Evolutionary conservation across 768 basidiomycete species (phyloP), one percentile per base, ranked within the genome.

Genomic region (Calocybe cyanea): DNA sequence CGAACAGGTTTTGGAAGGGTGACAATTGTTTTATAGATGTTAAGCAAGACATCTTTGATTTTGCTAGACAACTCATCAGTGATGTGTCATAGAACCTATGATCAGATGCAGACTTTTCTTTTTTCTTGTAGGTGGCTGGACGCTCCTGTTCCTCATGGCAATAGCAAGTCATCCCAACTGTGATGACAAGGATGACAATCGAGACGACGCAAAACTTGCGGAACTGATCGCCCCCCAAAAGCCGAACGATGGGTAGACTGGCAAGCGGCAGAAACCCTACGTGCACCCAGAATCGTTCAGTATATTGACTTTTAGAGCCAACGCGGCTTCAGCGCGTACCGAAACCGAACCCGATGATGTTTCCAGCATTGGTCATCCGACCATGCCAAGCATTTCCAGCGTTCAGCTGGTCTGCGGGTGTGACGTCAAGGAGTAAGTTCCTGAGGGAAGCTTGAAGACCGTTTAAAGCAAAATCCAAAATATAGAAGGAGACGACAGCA

Each of bases 341-440:
- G 60, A 95, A 87, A 1, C 89, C 89, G 67, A 84, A 97, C 7
- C 96, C 96, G 52, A 97, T 63, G 39, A 98, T 95, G 60, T 96
- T 98, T 17, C 93, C 96, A n/a, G 92, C 83, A 60, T 98, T 92
- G 35, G 83, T 86, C 88, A 97, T 96, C 50, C 92, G 76, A 37
- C 94, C 88, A 51, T 97, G 93, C 93, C 95, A 99, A 25, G 96
- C 96, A 67, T 98, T 99, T 3, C 87, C 92, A n/a, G 83, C 77
- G 45, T 85, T 92, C 10, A 97, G 78, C 63, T 97, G 95, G 50
- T 84, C 79, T 11, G 89, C 79, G 5, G 96, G 94, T 0, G 91
- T 81, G 41, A 95, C 69, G 61, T 99, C 96, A 48, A 99, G 75
- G 10, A 97, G 74, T n/a, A 99, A 80, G 64, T 96, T 96, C 40